Percentiles rank a stretch among this genome's conserved stretches.
These are phyloP conservation scores for Ziziphus jujuba DNA, from an alignment of 306 rosid genomes.

Conservation along the genomic window DNA sequence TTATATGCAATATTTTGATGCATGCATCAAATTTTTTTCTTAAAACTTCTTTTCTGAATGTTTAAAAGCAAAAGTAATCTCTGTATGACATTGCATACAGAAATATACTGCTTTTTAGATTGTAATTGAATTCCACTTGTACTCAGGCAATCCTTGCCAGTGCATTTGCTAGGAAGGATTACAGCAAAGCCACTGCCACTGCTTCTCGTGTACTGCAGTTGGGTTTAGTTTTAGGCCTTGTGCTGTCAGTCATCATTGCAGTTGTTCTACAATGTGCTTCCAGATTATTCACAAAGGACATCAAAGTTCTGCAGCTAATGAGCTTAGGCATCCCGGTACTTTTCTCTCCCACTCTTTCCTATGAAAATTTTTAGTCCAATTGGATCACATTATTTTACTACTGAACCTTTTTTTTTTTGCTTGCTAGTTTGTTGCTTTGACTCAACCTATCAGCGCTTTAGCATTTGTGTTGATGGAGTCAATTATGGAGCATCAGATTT, in stretches of 20 bases:
- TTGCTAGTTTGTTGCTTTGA: conserved; percentile 70
- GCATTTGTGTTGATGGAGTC: conserved; percentile 90
- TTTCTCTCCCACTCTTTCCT: neutral
- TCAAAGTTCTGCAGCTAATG: conserved; percentile 25
- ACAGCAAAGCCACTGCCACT: conserved; percentile 55
- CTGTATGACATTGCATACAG: too few relatives aligned
- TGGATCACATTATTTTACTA: neutral
- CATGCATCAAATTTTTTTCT: too few relatives aligned
- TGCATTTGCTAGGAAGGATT: conserved; percentile 81
- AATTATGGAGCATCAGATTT: conserved; percentile 95
- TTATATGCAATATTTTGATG: too few relatives aligned
- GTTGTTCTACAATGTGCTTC: conserved; percentile 21
- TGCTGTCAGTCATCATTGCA: conserved; percentile 26
- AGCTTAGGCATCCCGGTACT: conserved; percentile 44
- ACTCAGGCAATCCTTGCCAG: conserved; percentile 85
- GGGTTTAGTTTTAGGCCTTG: conserved; percentile 34
- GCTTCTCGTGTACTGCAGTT: conserved; percentile 69
- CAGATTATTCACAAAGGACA: conserved; percentile 34
- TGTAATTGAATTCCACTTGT: neutral
- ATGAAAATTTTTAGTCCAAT: neutral
- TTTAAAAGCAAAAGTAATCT: too few relatives aligned
- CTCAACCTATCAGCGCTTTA: conserved; percentile 76
- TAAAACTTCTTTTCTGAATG: too few relatives aligned
- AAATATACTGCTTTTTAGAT: neutral
- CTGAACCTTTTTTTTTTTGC: neutral